These are phyloP conservation scores for Solanum pennellii DNA, from an alignment of 257 asterid species.

Conservation along the genomic window DNA sequence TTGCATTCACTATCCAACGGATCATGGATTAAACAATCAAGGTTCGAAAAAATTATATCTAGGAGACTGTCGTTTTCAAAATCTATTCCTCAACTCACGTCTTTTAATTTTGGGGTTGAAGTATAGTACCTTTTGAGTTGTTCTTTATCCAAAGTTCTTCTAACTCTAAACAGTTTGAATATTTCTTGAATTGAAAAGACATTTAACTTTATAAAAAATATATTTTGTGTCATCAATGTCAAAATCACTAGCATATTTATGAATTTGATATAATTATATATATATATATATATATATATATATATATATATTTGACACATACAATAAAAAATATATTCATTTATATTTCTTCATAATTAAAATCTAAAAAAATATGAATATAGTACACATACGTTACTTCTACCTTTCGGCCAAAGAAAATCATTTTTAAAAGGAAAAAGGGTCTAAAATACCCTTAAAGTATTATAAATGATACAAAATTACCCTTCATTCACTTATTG, in stretches of 20 bases:
- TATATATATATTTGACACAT: not conserved
- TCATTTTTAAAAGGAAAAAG: no score
- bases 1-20: no score
- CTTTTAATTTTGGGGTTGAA: not conserved
- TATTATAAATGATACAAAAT: no score
- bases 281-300: no score
- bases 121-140: not conserved
- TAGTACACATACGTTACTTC: no score
- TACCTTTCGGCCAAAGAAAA: no score
- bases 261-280: no score
- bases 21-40: not conserved
- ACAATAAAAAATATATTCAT: not conserved
- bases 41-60: fast-evolving
- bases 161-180: not conserved
- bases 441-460: no score
- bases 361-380: not conserved
- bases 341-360: not conserved
- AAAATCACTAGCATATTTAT: no score
- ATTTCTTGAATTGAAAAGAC: not conserved
- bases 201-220: not conserved
- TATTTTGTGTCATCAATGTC: fast-evolving
- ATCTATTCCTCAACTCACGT: fast-evolving
- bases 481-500: no score
- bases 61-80: fast-evolving
- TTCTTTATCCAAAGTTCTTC: not conserved